Evolutionary conservation across 345 rosid genomes (phyloP), one percentile per base, ranked within the genome.

Genomic region (Euphorbia lathyris): DNA sequence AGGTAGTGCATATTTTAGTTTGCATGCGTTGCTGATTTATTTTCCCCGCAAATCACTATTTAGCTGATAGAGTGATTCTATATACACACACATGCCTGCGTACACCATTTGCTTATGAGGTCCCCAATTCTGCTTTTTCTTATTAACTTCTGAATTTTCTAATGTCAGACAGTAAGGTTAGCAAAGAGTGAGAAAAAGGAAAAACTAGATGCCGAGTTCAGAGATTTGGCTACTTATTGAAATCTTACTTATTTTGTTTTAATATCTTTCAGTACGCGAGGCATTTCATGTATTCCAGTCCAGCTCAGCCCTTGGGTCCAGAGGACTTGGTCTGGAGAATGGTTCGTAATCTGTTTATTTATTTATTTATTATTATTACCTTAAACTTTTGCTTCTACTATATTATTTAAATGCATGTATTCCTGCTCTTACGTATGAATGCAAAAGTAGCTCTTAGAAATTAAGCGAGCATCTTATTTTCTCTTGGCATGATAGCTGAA

Each of bases 301-400:
- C 98, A 72, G 98, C 98, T 69, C 96, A 81, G 72, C 95, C 90
- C 19, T 76, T 89, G 83, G 99, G 99, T 73, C 96, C 98, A 4
- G 99, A 96, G 82, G 99, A 96, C 81, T 79, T 96, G 74, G 84
- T 82, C 58, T 96, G 99, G 99, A 86, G 94, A 86, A 89, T 96
- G 99, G 96, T 95, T 68, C 13, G 91, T 82, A 25, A 55, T 25
- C 73, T 65, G 16, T 71, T 64, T 56, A 9, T 30, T 42, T 14
- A 16, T 67, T 45, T 40, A 40, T 6, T 38, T 40, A 40, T 45
- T 45, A 12, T 7, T 45, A 12, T 13, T 45, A 34, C 3, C 19
- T 11, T 19, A 26, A 13, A 48, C 0, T 23, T 22, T 55, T 64
- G 69, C 52, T 17, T 0, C 22, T 68, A n/a, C 40, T 30, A 7